Evolutionary conservation across 495 filamentous ascomycete species (phyloP), one percentile per base, ranked within the genome.

Genomic region (Cercophora newfieldiana): DNA sequence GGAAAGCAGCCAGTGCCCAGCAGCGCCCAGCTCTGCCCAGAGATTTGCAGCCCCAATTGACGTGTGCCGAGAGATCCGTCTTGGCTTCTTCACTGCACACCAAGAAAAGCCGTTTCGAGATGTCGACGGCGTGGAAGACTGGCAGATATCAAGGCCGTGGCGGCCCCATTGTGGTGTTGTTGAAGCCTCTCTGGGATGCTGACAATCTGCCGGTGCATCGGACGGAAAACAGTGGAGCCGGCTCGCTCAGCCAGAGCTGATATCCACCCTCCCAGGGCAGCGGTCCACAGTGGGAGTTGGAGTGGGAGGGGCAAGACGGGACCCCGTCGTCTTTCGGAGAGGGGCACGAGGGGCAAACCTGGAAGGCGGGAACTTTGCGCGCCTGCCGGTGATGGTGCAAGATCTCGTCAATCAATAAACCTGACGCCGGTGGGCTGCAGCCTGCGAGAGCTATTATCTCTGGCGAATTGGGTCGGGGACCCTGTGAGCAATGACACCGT

Each of bases 1-100:
- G 21, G 31, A 66, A 59, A 51, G 12, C 14, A 49, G 54, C 57
- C 56, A 19, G n/a, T 33, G 26, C 55, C 55, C 59, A 33, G 49
- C 56, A 19, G n/a, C 21, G 26, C 55, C 55, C 59, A 33, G 49
- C 61, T 5, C n/a, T 64, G 67, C 70, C 65, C 70, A 72, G 70
- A 72, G 64, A 66, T 65, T 55, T 25, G 0, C 29, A 16, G 47
- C 29, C 33, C 44, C 16, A 19, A 3, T 69, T 57, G 59, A 65
- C 61, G 64, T 67, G 50, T 61, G 64, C 66, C 66, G 63, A 71
- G 69, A 19, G 37, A 47, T 61, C 44, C 47, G 28, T 26, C 19
- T 49, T 44, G 48, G n/a, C 21, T 51, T 55, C 22, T 55, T 49
- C 54, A 66, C 60, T 59, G 28, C 24, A 44, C 25, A 60, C 26